Evolutionary conservation across 2,329 filamentous ascomycete species (phyloP), one percentile per base, ranked within the genome.

Genomic region (Pseudonectria foliicola): DNA sequence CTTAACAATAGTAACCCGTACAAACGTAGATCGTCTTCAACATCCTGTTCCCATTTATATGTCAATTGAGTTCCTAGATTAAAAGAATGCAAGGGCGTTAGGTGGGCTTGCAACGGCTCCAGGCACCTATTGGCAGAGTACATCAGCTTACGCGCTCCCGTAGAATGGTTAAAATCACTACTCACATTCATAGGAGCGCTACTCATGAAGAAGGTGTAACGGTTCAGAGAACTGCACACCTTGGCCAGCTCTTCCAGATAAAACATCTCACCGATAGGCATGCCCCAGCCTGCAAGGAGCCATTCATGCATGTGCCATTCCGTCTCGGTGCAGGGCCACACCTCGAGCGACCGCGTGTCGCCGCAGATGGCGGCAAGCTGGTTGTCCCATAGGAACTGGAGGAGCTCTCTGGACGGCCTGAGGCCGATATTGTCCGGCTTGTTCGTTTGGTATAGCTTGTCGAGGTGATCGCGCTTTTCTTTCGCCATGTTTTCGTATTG

Each of bases 121-220:
- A 0, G 39, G 39, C 1, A 45, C 41, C 43, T 45, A 12, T 28
- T 3, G 8, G 10, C 8, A 10, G 18, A 4, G n/a, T n/a, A 7
- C 2, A 14, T 10, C 3, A 16, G 12, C 18, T 21, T 21, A 5
- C 8, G 18, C 8, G 5, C 18, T 21, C 18, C n/a, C n/a, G n/a
- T n/a, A n/a, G n/a, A n/a, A n/a, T n/a, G n/a, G n/a, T n/a, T n/a
- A n/a, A n/a, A n/a, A n/a, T n/a, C n/a, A n/a, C n/a, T n/a, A 33
- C 43, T 27, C 18, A 44, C 43, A 10, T 71, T 70, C 39, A 71
- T 49, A 2, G 66, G 67, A 26, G 62, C 56, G 33, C 63, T 68
- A 1, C 61, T 60, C 13, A 73, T 46, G 40, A 74, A 73, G 41
- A 73, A 73, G 0, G 53, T 57, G 54, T 64, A 70, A n/a, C 64